phyloP scores from a whole-genome alignment of 2,329 filamentous ascomycete species.

The Trichoderma sp. region DNA sequence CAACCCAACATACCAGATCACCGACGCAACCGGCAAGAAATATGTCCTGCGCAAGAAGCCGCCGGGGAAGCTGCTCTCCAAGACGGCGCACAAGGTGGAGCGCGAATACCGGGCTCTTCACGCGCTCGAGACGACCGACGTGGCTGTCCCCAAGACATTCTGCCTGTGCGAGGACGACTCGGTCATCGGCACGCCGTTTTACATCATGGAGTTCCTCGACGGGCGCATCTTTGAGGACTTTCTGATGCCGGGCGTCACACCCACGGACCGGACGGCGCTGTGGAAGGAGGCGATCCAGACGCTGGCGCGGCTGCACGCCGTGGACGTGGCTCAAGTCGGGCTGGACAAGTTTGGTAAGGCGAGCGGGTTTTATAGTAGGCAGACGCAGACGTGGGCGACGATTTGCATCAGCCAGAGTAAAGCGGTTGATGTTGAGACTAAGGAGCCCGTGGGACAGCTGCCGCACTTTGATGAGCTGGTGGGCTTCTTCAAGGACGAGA shows the following conservation, averaged over 20 bases:
- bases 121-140: slow-evolving; percentile 73
- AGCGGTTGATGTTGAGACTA: slow-evolving; percentile 73
- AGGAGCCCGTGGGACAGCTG: slow-evolving; percentile 72
- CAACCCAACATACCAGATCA: slow-evolving; percentile 94
- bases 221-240: slow-evolving; percentile 93
- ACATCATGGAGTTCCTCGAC: slow-evolving; percentile 94
- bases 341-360: slow-evolving; percentile 71
- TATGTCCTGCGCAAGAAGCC: slow-evolving; percentile 98
- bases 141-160: slow-evolving; percentile 80
- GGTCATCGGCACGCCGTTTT: slow-evolving; percentile 87
- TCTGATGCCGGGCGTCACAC: slow-evolving; percentile 67
- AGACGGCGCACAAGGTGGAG: slow-evolving; percentile 94
- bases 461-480: slow-evolving; percentile 81
- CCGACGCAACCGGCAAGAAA: slow-evolving; percentile 62
- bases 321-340: slow-evolving; percentile 63
- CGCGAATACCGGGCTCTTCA: slow-evolving; percentile 90
- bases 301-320: slow-evolving; percentile 79
- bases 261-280: slow-evolving; percentile 70
- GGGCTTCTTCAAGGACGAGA: slow-evolving; percentile 68
- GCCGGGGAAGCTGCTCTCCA: slow-evolving; percentile 87
- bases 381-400: slow-evolving; percentile 76
- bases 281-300: slow-evolving; percentile 84
- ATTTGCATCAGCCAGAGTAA: slow-evolving; percentile 77
- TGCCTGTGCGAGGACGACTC: slow-evolving; percentile 79
- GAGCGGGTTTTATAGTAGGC: slow-evolving; percentile 77